Evolutionary conservation across 805 yeast genomes (phyloP).

Genomic region (Kazachstania psychrophila): DNA sequence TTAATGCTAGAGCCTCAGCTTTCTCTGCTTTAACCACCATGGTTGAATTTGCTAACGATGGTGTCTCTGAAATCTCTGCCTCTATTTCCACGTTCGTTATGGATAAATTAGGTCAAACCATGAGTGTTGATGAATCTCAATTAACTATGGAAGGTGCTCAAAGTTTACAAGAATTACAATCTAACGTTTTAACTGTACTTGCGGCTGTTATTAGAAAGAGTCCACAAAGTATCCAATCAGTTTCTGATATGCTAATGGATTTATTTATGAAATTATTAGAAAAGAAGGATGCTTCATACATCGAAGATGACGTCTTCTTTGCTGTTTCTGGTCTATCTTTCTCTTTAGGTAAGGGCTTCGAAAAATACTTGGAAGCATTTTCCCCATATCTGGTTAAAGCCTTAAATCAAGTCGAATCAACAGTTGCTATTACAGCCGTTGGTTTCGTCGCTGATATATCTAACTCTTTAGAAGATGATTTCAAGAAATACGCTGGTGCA

Average conservation of each 20-base stretch:
- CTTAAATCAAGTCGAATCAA: constrained; percentile 70
- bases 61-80: constrained; percentile 59
- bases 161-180: constrained; percentile 80
- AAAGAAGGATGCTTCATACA: constrained; percentile 50
- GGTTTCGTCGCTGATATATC: constrained; percentile 93
- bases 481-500: constrained; percentile 66
- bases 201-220: constrained; percentile 80
- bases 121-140: constrained; percentile 50
- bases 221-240: constrained; percentile 52
- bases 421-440: constrained; percentile 80
- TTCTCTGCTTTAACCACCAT: constrained; percentile 84
- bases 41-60: constrained; percentile 65
- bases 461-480: constrained; percentile 69
- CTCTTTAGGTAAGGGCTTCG: constrained; percentile 62
- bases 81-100: constrained; percentile 68
- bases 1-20: constrained; percentile 87
- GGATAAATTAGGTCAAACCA: constrained; percentile 61
- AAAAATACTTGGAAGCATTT: constrained; percentile 69
- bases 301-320: constrained; percentile 91
- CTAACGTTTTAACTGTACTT: constrained; percentile 65
- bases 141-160: constrained; percentile 61
- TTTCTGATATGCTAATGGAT: constrained; percentile 78
- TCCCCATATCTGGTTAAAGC: constrained; percentile 77
- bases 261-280: constrained; percentile 65
- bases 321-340: constrained; percentile 86